Base-by-base conservation (phyloP, 2,329 filamentous ascomycete genomes). In the Coniella lustricola region DNA sequence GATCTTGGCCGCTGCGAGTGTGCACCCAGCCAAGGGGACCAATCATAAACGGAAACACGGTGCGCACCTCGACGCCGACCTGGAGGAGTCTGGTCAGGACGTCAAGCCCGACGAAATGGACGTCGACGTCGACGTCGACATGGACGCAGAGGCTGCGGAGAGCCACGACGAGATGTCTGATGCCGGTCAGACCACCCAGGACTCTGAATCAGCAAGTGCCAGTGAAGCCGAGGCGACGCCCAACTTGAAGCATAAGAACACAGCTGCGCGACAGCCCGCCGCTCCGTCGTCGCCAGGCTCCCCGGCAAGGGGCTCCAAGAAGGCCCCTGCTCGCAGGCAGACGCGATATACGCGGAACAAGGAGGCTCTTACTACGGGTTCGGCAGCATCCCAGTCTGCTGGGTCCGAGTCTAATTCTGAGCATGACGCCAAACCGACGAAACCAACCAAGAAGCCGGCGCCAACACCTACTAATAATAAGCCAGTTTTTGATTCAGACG, bases 1-100 rank as follows among this genome's bases (percentile, higher is more conserved):
- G 34, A 65, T 85, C 17, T 65, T 89, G 20, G 63, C 68, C 3
- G 56, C 67, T 2, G 71, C 70, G 3, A 72, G 74, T 46, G 38
- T 52, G 5, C 49, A n/a, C 46, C 16, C 45, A 42, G 37, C 38
- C n/a, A n/a, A n/a, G n/a, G 51, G 45, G 29, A 37, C 42, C n/a
- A 45, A 38, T 34, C 44, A 44, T 38, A 54, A 54, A 43, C 51
- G 51, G 3, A 54, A 54, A 42, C 49, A 49, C 7, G 44, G 25
- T 36, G 48, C 48, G 21, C 7, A 44, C 18, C 47, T 47, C 20
- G 38, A 31, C 12, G 17, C 17, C 8, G 25, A n/a, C 5, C 8
- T 18, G 20, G 35, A 37, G 13, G 18, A 21, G 33, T 29, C 25
- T 21, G 48, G 20, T 13, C 31, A 41, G 10, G 51, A 46, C 17